Base-by-base conservation (phyloP, 441 rosid genomes). In the Gossypium schwendimanii region DNA sequence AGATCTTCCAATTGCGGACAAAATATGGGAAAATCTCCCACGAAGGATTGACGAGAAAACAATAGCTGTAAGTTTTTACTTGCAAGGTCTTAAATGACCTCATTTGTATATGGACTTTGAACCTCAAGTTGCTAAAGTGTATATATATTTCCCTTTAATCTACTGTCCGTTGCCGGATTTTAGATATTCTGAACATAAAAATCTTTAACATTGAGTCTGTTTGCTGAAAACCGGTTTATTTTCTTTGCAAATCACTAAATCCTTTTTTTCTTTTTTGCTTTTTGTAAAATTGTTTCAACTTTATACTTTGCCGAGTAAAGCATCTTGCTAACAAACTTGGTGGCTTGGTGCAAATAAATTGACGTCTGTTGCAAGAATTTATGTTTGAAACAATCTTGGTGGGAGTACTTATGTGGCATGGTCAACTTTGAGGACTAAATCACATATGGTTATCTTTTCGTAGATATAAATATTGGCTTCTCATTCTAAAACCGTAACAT, bases 11-110 rank as follows among this genome's bases (percentile, higher is more conserved):
- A 81, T 93, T 63, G 78, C 91, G 24, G 87, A 84, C 17, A 79
- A 73, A 49, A 75, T 87, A 71, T 90, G 97, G 97, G 82, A 77
- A 63, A 65, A 71, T 70, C 88, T 93, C 41, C 89, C 94, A 1
- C 78, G 83, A 45, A 79, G 83, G 80, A 87, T 94, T 24, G 84
- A 67, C 61, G 84, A 78, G 63, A 81, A 28, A 76, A 80, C 26
- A 74, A 81, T 85, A 75, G 49, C 66, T 80, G 93, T 90, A 74
- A 74, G 76, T 64, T 73, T 55, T 26, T 53, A 61, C 21, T 72
- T 69, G 52, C 45, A 18, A 2, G 73, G 17, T n/a, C 72, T 45
- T 55, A 60, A 63, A 69, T 21, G 63, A 4, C 20, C 10, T 47
- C 20, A 70, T 28, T 33, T 36, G 2, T 24, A 18, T 6, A 69